These are phyloP conservation scores for Myrica gale DNA, from an alignment of 306 rosid genomes.

Conservation along the genomic window DNA sequence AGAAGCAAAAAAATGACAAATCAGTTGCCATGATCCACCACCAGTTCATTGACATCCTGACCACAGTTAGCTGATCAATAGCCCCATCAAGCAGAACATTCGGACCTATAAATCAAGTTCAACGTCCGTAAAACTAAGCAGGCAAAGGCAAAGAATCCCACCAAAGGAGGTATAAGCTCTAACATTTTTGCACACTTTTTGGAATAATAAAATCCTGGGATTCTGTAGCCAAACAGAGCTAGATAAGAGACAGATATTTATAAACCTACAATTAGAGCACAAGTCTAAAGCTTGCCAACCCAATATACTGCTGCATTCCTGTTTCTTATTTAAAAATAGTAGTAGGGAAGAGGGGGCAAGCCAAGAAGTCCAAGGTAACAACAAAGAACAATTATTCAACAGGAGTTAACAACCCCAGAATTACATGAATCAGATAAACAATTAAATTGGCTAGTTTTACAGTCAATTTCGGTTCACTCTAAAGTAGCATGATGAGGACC, in stretches of 20 bases:
- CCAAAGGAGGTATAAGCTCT: neutral
- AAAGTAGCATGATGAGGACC: neutral
- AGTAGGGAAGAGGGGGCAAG: neutral
- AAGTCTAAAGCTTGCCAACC: neutral
- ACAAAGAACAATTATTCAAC: neutral
- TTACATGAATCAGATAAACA: neutral
- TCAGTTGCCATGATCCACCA: neutral
- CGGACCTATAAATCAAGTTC: neutral
- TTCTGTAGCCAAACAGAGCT: neutral
- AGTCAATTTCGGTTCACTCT: neutral
- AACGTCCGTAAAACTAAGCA: neutral
- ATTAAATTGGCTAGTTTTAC: neutral
- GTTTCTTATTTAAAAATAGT: neutral
- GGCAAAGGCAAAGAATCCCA: neutral
- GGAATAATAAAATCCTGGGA: neutral
- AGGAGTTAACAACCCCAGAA: neutral
- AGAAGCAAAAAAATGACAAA: neutral
- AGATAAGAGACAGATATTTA: neutral
- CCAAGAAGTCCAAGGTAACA: neutral
- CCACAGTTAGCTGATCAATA: neutral
- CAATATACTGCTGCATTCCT: neutral
- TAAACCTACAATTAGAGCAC: neutral
- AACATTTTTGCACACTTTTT: neutral
- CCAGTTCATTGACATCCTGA: neutral
- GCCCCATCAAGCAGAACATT: neutral